Base-by-base conservation (phyloP, 352 stramenopile genomes). In the Pythium aquatile region DNA sequence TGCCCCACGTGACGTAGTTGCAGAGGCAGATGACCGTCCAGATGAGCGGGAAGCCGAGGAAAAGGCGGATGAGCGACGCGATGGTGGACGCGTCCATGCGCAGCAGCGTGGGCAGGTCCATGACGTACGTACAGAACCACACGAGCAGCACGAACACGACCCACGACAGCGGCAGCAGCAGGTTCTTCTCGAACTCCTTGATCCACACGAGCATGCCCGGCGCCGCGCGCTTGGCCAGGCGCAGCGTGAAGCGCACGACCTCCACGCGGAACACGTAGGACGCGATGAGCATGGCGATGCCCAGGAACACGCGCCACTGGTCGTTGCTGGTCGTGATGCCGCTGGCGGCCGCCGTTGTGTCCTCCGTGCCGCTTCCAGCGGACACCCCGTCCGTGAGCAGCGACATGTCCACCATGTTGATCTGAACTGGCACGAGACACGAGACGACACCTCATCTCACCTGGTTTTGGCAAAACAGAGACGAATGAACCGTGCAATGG, bases 1-100 rank as follows among this genome's bases (percentile, higher is more conserved):
- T 92, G 1, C 82, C 84, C 85, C 85, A 93, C 16, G 73, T 87
- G 44, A 95, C 73, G 65, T 92, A 93, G 63, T 92, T 93, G 67
- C 86, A 93, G 16, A 91, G 72, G 51, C 76, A 81, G 52, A 92
- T 88, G 64, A 93, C 84, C 55, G 79, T 72, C 86, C 86, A 95
- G 39, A 95, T 78, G 29, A 95, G 68, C n/a, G 84, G 82, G 29
- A 87, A 67, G 32, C 86, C 83, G 29, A 95, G 63, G 33, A 91
- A 61, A 30, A 94, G 60, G 52, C 74, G 81, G 16, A 90, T 71
- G 53, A 93, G 68, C 37, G 73, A 78, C 52, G 76, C 66, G 32
- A 93, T 63, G 5, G 75, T 83, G 4, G 72, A 62, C 5, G 56
- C 8, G 28, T 89, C 61, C 51, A 88, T 77, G 64, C 65, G 28